Evolutionary conservation across 257 asterid genomes (phyloP), one percentile per base, ranked within the genome.

Genomic region (Primulina huaijiensis): DNA sequence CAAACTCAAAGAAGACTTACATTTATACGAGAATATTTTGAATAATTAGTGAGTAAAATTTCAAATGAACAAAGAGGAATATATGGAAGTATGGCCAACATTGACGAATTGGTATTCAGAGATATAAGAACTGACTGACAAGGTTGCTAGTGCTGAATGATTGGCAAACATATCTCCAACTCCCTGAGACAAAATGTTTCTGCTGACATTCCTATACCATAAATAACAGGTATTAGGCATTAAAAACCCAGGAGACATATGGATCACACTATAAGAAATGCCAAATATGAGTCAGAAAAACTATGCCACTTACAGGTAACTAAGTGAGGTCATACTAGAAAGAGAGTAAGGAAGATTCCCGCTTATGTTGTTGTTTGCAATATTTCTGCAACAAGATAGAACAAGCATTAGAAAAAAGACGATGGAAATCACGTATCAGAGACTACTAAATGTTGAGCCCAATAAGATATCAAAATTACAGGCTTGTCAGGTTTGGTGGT

Each of bases 321-420:
- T 83, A 67, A 94, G 90, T 8, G 84, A 71, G 60, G 77, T 66
- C 85, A 94, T 86, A 58, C 65, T 58, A 68, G 85, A 56, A 52
- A 94, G 61, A 60, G 98, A 94, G 74, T 86, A 94, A 27, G 99
- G 99, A 76, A 94, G 74, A 72, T 67, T 84, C 67, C 97, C 98
- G 63, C 83, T 91, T 64, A 94, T 52, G 75, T 86, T 89, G 84
- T 94, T 94, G 74, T 75, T 80, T 69, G 95, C 98, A 72, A 94
- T 87, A 81, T 91, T 94, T 83, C 99, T 94, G 96, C 75, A 84
- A 37, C 68, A 27, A 68, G 62, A 79, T 19, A 29, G 60, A 71
- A 60, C 65, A 63, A 53, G 27, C 11, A 34, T 67, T 68, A 56
- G 74, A 34, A 79, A 57, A 38, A 33, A 14, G 73, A 64, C 20